Evolutionary conservation across 805 yeast genomes (phyloP), one percentile per base, ranked within the genome.

Genomic region (Ogataea corticis): DNA sequence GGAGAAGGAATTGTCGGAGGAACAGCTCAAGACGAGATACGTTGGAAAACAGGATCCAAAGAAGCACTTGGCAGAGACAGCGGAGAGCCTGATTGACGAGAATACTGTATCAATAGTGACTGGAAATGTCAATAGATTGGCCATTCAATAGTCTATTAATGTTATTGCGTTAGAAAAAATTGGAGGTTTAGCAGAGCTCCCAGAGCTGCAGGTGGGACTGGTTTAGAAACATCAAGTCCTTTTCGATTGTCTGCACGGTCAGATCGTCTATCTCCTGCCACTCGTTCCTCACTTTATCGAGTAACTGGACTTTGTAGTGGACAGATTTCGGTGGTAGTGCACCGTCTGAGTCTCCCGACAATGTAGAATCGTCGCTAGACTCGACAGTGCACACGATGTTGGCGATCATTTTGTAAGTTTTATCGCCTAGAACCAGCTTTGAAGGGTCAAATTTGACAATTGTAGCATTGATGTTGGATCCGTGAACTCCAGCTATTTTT

Each of bases 31-130:
- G 68, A 92, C 97, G 7, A 83, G 99, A 64, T 95, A 92, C 62
- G 97, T 94, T 30, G 99, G 99, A 58, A 91, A 89, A 65, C 97
- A 92, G 69, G 99, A 94, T 68, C 99, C 99, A 33, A 94, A 95
- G 81, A 94, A 92, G 72, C 99, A 94, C 72, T 75, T 94, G 58
- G 78, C 85, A 38, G 97, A 88, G 52, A 87, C 95, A 0, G 95
- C 96, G 10, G 95, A 88, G 54, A 73, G 75, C 49, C 74, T 88
- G 42, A 80, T 95, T 57, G 99, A 94, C 67, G 94, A 88, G 42
- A 95, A 94, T 63, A 83, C 94, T 39, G 89, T 88, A 11, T 82
- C 96, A 28, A 77, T 92, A 52, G 73, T 91, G 61, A 87, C 96
- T 13, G 87, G 97, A 40, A 87, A 86, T 67, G 91, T 94, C 33